Evolutionary conservation across 2,329 filamentous ascomycete species (phyloP).

Genomic region (Nemania serpens): DNA sequence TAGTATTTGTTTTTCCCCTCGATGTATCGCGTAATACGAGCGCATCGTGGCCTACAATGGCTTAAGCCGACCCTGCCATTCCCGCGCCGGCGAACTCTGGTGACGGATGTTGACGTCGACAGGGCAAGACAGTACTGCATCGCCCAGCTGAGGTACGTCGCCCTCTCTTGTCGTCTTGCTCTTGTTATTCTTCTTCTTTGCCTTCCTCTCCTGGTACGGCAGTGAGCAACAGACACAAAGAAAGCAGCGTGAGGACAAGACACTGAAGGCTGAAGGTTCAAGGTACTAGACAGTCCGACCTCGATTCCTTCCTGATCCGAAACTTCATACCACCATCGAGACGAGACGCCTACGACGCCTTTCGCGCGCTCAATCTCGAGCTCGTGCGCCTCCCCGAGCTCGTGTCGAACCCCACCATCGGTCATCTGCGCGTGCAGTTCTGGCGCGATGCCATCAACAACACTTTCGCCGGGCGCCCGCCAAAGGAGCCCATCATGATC

Average conservation of each 20-base stretch:
- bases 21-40: constrained; percentile 36
- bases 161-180: too few species aligned
- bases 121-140: constrained; percentile 60
- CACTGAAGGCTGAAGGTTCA: constrained; percentile 31
- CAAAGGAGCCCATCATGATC: constrained; percentile 89
- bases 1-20: constrained; percentile 18
- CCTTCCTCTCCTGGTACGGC: neutral
- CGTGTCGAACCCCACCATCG: constrained; percentile 85
- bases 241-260: neutral
- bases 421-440: constrained; percentile 89
- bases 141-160: constrained; percentile 54
- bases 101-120: constrained; percentile 56
- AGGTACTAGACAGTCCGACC: constrained; percentile 75
- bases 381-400: constrained; percentile 87
- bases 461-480: constrained; percentile 76
- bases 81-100: constrained; percentile 45
- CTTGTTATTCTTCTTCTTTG: neutral
- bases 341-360: constrained; percentile 83
- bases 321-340: constrained; percentile 79
- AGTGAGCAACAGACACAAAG: neutral
- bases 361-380: constrained; percentile 92
- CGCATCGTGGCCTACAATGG: constrained; percentile 31
- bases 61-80: constrained; percentile 22
- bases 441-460: constrained; percentile 86
- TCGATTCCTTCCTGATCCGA: constrained; percentile 83